phyloP scores from a whole-genome alignment of 2,329 filamentous ascomycete genomes.

The Colletotrichum sp. region DNA sequence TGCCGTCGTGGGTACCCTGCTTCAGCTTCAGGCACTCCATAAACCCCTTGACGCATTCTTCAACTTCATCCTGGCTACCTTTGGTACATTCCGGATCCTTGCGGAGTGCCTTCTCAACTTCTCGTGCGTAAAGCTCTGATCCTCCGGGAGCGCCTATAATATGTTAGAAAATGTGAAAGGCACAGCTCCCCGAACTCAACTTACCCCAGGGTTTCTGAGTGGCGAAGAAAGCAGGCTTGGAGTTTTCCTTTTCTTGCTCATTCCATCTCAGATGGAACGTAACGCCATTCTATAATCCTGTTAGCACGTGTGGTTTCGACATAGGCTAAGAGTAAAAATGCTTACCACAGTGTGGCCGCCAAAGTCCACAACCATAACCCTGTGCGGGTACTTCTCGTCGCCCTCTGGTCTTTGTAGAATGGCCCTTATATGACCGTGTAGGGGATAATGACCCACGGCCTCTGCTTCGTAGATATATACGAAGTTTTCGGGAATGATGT shows the following conservation, averaged over 20 bases:
- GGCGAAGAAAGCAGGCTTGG: neutral
- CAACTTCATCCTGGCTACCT: neutral
- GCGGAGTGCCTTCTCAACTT: neutral
- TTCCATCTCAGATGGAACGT: neutral
- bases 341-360: neutral
- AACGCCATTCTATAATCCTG: neutral
- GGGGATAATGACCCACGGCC: neutral
- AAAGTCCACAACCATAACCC: accelerated
- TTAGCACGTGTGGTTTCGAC: accelerated
- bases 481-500: neutral
- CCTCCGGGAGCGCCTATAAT: neutral
- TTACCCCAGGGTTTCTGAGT: neutral
- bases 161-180: neutral
- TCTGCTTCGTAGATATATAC: neutral
- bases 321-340: accelerated
- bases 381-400: neutral
- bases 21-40: neutral
- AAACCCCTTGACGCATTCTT: accelerated
- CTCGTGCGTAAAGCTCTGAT: neutral
- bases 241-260: neutral
- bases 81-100: accelerated
- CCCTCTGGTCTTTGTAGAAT: neutral
- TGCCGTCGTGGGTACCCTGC: neutral
- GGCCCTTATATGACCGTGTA: accelerated
- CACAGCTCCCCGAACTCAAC: neutral